Evolutionary conservation across 495 filamentous ascomycete species (phyloP).

Genomic region (Trichoderma virens): DNA sequence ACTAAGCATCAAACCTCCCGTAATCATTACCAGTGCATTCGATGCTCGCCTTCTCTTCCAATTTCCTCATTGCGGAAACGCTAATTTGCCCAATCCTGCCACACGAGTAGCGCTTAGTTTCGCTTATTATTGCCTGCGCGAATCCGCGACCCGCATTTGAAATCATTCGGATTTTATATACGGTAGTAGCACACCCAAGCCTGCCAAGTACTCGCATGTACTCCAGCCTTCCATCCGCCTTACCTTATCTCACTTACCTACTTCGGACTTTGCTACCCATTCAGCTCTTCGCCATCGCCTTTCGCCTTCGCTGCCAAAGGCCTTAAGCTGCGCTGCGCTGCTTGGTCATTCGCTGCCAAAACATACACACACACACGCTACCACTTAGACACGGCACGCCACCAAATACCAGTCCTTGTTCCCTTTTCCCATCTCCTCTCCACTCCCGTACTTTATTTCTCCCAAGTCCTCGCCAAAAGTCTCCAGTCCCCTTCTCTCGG

Average conservation of each 20-base stretch:
- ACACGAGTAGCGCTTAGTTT: slow-evolving; percentile 2
- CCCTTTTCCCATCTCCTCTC: neutral
- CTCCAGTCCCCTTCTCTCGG: neutral
- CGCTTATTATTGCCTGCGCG: neutral
- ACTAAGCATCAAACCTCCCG: no score
- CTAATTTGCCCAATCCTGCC: neutral
- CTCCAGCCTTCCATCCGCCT: neutral
- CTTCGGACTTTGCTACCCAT: neutral
- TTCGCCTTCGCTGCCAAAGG: no score
- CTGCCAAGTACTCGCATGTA: neutral
- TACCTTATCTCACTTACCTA: neutral
- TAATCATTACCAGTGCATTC: no score
- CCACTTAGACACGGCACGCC: neutral
- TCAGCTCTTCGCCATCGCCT: neutral
- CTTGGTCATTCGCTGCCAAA: neutral
- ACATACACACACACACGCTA: neutral
- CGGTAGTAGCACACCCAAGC: no score
- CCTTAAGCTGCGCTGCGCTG: neutral
- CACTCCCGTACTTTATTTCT: neutral
- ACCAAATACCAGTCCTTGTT: neutral
- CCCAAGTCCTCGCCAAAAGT: no score
- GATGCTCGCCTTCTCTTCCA: neutral
- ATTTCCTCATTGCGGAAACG: neutral
- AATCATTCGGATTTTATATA: neutral
- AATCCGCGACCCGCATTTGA: slow-evolving; percentile 9